phyloP scores from a whole-genome alignment of 805 yeast species.

The Candida caryicola region DNA sequence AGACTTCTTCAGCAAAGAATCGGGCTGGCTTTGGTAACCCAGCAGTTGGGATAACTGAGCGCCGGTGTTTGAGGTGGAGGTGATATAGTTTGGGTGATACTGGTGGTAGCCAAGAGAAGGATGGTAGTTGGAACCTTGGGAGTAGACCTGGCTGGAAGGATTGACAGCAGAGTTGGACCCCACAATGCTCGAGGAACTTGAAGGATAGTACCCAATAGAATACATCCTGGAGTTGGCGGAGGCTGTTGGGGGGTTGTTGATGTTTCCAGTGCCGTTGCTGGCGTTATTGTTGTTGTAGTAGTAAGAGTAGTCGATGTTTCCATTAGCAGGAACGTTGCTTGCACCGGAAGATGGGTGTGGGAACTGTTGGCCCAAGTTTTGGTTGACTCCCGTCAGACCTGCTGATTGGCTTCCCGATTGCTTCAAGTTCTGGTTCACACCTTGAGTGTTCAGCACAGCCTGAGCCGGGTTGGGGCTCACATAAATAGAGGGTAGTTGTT shows the following conservation, averaged over 20 bases:
- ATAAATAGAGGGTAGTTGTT: slow-evolving; percentile 9
- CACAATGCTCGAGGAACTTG: not conserved
- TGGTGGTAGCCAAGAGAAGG: slow-evolving; percentile 3
- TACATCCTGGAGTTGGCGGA: slow-evolving; percentile 2
- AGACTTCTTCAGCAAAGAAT: not conserved
- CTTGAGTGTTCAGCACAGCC: not conserved
- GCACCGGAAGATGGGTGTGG: slow-evolving; percentile 2
- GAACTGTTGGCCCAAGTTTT: not conserved
- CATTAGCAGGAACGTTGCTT: slow-evolving; percentile 1
- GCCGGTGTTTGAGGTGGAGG: slow-evolving; percentile 1
- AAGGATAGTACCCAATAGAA: slow-evolving; percentile 5
- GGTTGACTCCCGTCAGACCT: no score
- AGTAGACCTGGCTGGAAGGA: not conserved
- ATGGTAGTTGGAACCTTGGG: slow-evolving; percentile 1
- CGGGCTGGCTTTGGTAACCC: not conserved
- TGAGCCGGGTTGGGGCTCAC: not conserved
- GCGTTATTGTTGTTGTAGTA: slow-evolving; percentile 6
- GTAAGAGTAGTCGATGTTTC: slow-evolving; percentile 5
- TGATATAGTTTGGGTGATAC: slow-evolving; percentile 8
- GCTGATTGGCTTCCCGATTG: not conserved
- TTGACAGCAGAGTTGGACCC: not conserved
- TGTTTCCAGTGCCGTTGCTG: slow-evolving; percentile 1
- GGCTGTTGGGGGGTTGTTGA: slow-evolving; percentile 3
- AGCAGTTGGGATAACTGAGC: not conserved
- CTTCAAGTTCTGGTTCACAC: not conserved